A percentile compares a stretch with the other conserved stretches of the same genome.
Conservation (phyloP, 192 early-diverging fungal genomes). For the Backusella circina region DNA sequence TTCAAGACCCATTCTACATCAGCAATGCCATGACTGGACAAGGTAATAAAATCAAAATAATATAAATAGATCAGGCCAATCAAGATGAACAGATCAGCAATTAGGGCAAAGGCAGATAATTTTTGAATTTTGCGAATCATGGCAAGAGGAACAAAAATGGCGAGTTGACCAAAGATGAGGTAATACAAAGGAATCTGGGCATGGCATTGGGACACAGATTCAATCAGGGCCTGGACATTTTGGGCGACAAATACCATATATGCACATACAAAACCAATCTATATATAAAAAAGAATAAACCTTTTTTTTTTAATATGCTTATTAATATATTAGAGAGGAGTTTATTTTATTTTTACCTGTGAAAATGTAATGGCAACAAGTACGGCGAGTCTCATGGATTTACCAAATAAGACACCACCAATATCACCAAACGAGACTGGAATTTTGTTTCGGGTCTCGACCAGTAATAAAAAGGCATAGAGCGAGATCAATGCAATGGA, state of each 20-base stretch:
- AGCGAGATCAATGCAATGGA: constrained; percentile 64
- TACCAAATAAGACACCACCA: constrained; percentile 57
- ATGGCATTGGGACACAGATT: constrained; percentile 25
- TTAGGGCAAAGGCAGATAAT: constrained; percentile 78
- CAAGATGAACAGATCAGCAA: constrained; percentile 93
- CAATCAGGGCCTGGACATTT: constrained; percentile 43
- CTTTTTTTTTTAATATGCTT: neutral
- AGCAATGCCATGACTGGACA: constrained; percentile 63
- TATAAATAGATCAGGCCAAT: constrained; percentile 84
- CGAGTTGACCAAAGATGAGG: constrained; percentile 46
- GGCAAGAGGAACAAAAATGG: constrained; percentile 47
- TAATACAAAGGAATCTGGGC: constrained; percentile 17
- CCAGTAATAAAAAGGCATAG: constrained; percentile 67
- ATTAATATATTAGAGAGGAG: neutral
- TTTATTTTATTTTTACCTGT: constrained; percentile 46
- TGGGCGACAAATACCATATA: constrained; percentile 65
- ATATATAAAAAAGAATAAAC: constrained; percentile 11
- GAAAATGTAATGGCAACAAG: constrained; percentile 69
- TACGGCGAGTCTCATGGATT: constrained; percentile 61
- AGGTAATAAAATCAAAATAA: constrained; percentile 68
- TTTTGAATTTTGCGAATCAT: constrained; percentile 87
- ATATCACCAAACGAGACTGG: constrained; percentile 74
- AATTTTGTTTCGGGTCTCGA: constrained; percentile 61
- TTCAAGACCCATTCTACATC: constrained; percentile 76
- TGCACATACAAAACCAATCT: constrained; percentile 60